phyloP scores from a whole-genome alignment of 257 asterid species.

The Thymus mandschuricus region DNA sequence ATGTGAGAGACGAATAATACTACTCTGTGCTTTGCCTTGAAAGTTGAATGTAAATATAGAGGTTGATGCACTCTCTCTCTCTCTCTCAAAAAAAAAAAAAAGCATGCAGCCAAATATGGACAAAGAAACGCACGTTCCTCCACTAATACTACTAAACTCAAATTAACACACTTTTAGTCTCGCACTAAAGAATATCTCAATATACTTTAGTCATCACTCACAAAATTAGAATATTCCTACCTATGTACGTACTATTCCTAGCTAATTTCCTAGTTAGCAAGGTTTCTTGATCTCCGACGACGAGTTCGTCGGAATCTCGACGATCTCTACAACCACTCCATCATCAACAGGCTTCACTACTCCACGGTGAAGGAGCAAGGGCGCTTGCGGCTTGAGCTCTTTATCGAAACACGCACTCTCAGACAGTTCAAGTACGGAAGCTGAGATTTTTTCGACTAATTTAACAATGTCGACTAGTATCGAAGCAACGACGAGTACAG shows the following conservation, averaged over 20 bases:
- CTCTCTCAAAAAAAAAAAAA: not conserved
- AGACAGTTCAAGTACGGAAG: constrained; percentile 45
- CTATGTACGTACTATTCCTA: not conserved
- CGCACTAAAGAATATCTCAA: not conserved
- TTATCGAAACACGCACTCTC: constrained; percentile 43
- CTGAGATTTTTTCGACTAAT: constrained; percentile 46
- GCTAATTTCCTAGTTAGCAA: not conserved
- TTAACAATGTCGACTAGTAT: constrained; percentile 48
- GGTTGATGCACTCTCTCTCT: not conserved
- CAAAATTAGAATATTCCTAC: not conserved
- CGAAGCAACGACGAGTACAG: constrained; percentile 42
- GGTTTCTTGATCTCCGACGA: constrained; percentile 7
- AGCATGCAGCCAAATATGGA: not conserved
- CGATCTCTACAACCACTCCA: constrained; percentile 32
- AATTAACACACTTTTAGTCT: not conserved
- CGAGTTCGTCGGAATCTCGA: not conserved
- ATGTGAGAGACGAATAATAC: not conserved
- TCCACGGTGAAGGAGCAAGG: constrained; percentile 16
- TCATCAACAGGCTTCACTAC: constrained; percentile 6
- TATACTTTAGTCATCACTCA: too few species aligned
- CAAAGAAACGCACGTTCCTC: not conserved
- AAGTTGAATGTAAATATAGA: constrained; percentile 39
- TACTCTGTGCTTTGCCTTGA: not conserved
- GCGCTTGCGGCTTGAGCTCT: not conserved
- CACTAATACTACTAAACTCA: not conserved